phyloP scores from a whole-genome alignment of 495 filamentous ascomycete genomes.

The Copromyces sp. region DNA sequence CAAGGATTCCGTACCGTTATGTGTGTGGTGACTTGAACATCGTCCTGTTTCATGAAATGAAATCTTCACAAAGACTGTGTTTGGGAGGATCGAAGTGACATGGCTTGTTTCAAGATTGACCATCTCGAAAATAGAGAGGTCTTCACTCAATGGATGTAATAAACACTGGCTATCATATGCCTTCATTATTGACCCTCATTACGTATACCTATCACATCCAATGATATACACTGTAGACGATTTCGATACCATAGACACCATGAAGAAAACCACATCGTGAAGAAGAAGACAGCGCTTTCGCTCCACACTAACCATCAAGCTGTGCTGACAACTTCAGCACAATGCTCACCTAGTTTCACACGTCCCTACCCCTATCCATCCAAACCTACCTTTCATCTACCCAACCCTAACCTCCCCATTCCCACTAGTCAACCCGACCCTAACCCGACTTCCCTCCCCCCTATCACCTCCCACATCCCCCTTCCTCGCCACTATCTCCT shows the following conservation, averaged over 20 bases:
- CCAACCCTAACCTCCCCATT: constrained; percentile 24
- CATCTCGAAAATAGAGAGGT: not conserved
- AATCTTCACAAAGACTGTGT: too few species aligned
- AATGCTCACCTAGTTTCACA: too few species aligned
- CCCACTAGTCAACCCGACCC: constrained; percentile 18
- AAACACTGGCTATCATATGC: too few species aligned
- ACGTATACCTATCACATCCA: too few species aligned
- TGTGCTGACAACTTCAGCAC: too few species aligned
- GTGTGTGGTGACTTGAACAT: not conserved
- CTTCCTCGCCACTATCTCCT: constrained; percentile 27
- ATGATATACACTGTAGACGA: not conserved
- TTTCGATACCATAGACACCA: not conserved
- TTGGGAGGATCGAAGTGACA: too few species aligned
- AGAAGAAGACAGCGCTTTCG: not conserved
- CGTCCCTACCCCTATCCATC: too few species aligned
- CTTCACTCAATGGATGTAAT: not conserved
- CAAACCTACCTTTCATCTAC: not conserved
- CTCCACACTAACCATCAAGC: not conserved
- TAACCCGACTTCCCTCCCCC: constrained; percentile 15
- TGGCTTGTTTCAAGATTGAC: too few species aligned
- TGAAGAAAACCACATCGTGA: not conserved
- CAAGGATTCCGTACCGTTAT: not conserved
- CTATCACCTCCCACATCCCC: constrained; percentile 20
- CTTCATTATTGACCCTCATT: not conserved
- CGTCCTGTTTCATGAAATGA: not conserved